phyloP scores from a whole-genome alignment of 805 yeast species.

The Kodamaea laetipori region DNA sequence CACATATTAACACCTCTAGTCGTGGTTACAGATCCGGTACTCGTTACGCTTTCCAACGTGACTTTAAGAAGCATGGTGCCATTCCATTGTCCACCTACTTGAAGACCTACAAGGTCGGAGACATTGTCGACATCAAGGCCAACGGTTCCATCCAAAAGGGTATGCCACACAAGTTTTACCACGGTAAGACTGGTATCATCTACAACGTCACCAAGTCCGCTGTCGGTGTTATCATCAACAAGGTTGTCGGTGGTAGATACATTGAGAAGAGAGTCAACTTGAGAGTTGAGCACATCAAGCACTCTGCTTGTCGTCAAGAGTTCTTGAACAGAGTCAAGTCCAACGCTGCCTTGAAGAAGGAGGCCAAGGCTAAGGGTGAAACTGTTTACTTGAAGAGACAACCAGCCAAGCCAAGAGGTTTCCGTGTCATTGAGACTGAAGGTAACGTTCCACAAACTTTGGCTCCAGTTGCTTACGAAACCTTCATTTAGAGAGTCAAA shows the following conservation, averaged over 20 bases:
- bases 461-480: slow-evolving; percentile 99
- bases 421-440: slow-evolving; percentile 80
- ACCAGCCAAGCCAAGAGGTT: slow-evolving; percentile 96
- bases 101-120: slow-evolving; percentile 98
- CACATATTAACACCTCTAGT: slow-evolving; percentile 24
- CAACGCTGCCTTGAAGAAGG: slow-evolving; percentile 90
- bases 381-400: slow-evolving; percentile 94
- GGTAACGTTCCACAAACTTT: slow-evolving; percentile 91
- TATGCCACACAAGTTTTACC: slow-evolving; percentile 99
- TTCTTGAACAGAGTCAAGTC: slow-evolving; percentile 97
- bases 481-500: slow-evolving; percentile 75
- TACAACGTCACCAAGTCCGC: slow-evolving; percentile 98
- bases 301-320: slow-evolving; percentile 99
- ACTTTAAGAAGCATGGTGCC: slow-evolving; percentile 96
- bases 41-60: slow-evolving; percentile 99
- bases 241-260: slow-evolving; percentile 99
- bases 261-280: slow-evolving; percentile 97
- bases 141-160: slow-evolving; percentile 99
- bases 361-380: slow-evolving; percentile 94
- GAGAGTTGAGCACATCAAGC: slow-evolving; percentile 98
- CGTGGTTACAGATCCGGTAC: slow-evolving; percentile 99
- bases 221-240: slow-evolving; percentile 97
- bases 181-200: slow-evolving; percentile 99
- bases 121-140: slow-evolving; percentile 98
- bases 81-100: slow-evolving; percentile 94